Evolutionary conservation across 148 eudicot genomes (phyloP).

Genomic region (Camellia granthamiana): DNA sequence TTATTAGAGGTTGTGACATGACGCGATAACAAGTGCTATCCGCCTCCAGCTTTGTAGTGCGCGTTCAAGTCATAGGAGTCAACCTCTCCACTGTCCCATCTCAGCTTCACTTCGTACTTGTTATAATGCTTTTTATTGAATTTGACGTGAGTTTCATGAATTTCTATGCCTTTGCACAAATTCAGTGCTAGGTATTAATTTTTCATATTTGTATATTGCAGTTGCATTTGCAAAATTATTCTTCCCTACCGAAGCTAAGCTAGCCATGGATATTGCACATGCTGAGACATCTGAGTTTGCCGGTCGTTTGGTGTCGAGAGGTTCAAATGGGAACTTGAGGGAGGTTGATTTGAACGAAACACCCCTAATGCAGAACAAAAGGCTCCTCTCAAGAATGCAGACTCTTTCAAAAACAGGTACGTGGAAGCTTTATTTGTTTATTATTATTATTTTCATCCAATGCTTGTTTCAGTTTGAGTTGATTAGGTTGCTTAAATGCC

Average conservation of each 20-base stretch:
- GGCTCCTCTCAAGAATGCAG: conserved; percentile 31
- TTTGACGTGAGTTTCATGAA: not conserved
- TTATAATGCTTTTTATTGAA: not conserved
- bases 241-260: conserved; percentile 51
- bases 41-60: too few relatives aligned
- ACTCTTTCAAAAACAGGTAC: conserved; percentile 52
- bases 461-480: not conserved
- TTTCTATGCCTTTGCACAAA: not conserved
- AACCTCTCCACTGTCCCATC: too few relatives aligned
- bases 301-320: conserved; percentile 28
- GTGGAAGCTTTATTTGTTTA: not conserved
- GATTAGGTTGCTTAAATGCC: not conserved
- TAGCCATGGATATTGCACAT: conserved; percentile 50
- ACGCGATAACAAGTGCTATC: too few relatives aligned
- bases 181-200: not conserved
- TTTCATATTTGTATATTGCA: conserved; percentile 17
- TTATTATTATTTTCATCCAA: not conserved
- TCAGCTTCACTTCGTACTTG: not conserved
- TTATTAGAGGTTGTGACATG: not conserved
- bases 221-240: conserved; percentile 46
- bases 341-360: conserved; percentile 51
- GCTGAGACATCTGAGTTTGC: conserved; percentile 37
- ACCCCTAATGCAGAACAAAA: conserved; percentile 30
- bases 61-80: too few relatives aligned
- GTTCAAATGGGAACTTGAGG: conserved; percentile 39